Conservation (phyloP, 2,329 filamentous ascomycete genomes). For the Fusarium dlaminii region DNA sequence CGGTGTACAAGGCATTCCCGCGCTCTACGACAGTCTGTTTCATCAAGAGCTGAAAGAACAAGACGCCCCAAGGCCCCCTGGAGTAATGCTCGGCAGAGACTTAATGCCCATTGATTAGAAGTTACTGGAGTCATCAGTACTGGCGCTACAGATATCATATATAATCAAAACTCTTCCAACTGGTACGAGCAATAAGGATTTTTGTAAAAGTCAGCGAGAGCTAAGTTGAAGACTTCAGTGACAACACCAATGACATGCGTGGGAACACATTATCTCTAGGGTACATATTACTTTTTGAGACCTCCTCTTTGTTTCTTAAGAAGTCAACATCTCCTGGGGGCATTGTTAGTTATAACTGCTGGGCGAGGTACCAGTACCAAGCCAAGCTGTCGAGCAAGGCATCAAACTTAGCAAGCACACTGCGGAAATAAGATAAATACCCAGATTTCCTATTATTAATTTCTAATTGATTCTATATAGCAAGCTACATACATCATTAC, state of each 20-base stretch:
- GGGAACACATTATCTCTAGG: background rate
- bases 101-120: background rate
- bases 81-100: background rate
- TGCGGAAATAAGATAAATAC: background rate
- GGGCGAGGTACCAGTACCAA: background rate
- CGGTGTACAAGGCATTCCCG: background rate
- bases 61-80: background rate
- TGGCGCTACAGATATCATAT: too few relatives aligned
- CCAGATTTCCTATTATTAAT: too few relatives aligned
- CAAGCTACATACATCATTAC: background rate
- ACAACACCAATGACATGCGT: background rate
- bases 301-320: background rate
- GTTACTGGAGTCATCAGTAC: background rate
- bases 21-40: background rate
- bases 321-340: background rate
- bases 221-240: background rate
- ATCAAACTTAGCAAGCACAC: background rate
- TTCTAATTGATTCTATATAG: background rate
- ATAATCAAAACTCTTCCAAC: background rate
- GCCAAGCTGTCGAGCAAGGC: background rate
- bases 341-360: background rate
- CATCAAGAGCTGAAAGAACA: background rate
- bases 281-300: background rate
- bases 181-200: background rate
- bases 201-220: background rate